Conservation (phyloP, 495 filamentous ascomycete genomes). For the Neurospora sp. region DNA sequence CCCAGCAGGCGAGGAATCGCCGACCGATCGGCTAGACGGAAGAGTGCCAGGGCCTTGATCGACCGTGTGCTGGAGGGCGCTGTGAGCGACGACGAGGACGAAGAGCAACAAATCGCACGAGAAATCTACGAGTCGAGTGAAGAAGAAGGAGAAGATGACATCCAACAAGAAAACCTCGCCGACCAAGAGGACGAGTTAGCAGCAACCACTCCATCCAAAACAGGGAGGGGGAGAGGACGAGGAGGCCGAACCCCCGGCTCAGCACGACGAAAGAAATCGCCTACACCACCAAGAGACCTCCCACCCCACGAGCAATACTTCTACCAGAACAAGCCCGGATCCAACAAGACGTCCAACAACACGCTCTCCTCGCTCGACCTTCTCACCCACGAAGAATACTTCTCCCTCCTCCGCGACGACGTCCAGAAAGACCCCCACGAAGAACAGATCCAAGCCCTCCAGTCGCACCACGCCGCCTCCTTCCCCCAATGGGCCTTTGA, state of each 20-base stretch:
- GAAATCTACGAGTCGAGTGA: conserved; percentile 55
- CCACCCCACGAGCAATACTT: conserved; percentile 89
- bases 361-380: conserved; percentile 65
- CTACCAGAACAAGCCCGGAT: conserved; percentile 75
- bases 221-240: conserved; percentile 17
- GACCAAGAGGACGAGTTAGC: conserved; percentile 2
- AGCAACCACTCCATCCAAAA: conserved; percentile 18
- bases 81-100: conserved; percentile 67
- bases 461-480: conserved; percentile 63
- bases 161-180: conserved; percentile 30
- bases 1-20: conserved; percentile 54
- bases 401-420: conserved; percentile 45
- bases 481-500: conserved; percentile 94
- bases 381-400: conserved; percentile 87
- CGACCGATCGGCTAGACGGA: conserved; percentile 76
- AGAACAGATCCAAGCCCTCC: conserved; percentile 58
- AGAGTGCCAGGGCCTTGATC: conserved; percentile 66
- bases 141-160: conserved; percentile 28
- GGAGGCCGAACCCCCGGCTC: conserved; percentile 16
- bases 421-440: conserved; percentile 54
- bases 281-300: conserved; percentile 68
- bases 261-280: conserved; percentile 51
- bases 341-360: conserved; percentile 75
- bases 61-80: conserved; percentile 50
- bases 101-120: conserved; percentile 59